Base-by-base conservation (phyloP, 2,329 filamentous ascomycete species). In the Claviceps sp. region DNA sequence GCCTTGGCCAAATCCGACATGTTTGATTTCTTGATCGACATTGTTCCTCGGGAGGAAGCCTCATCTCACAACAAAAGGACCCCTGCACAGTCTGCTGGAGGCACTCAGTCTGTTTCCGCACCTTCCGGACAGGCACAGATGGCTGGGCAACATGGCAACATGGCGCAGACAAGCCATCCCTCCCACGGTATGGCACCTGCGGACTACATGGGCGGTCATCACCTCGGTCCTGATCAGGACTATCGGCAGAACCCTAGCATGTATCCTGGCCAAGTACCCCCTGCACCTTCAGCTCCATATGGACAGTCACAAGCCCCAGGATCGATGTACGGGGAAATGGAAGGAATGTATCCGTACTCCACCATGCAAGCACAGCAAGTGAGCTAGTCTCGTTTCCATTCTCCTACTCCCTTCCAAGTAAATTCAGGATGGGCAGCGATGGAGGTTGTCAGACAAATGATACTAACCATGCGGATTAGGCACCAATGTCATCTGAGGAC, bases 21-120 rank as follows among this genome's bases (percentile, higher is more conserved):
- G 93, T 98, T 98, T 68, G 93, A 98, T 71, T 98, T 98, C 71
- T 76, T 98, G 54, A 98, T 98, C 66, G 93, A 98, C 65, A 98
- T 98, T 55, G 93, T 98, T 5, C 93, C 93, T 3, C 84, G 93
- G 50, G 93, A 98, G 67, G 93, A 98, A 68, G 89, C 91, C 38
- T 79, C 86, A 9, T 82, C 85, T 22, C 88, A 90, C 64, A 80
- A 89, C 42, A 96, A 95, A 72, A 78, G 90, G 57, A 76, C 82
- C 44, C 72, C 75, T 44, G 73, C 77, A 7, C 75, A 80, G 55
- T 66, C 75, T 38, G 66, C 62, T 26, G 58, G 67, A 37, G 63
- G 68, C 17, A 61, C 66, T 14, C 71, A 71, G 50, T 62, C 72
- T 61, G 67, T 75, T 55, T 61, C 77, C 64, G 61, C 77, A 62